Evolutionary conservation across 495 filamentous ascomycete species (phyloP), one percentile per base, ranked within the genome.

Genomic region (Zalerion maritima): DNA sequence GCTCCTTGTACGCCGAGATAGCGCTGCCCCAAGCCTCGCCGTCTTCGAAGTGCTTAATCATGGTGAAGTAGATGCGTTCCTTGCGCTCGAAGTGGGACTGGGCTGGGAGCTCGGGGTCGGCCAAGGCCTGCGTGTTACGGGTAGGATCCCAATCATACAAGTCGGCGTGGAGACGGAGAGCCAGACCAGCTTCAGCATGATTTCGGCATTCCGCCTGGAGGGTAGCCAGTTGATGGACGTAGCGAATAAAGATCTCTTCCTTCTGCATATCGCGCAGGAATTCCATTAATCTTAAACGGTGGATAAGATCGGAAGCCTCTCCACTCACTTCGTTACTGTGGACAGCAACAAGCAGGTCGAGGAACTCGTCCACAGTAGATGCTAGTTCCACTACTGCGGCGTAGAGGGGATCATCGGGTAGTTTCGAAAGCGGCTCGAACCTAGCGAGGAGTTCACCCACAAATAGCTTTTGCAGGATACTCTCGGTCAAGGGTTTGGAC

Each of bases 181-280:
- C 86, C 18, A 96, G 67, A 11, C 85, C 89, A 6, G 89, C 89
- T 58, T 94, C 89, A 9, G 85, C 82, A 38, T 75, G 71, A 46
- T 96, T 86, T 32, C 76, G 60, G 2, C 75, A 68, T 17, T 74
- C 64, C 3, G 68, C 64, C 52, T 96, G 89, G 3, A 84, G 58
- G 28, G 75, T 62, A 8, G 84, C 81, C 2, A 99, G 64, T 48
- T 94, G 84, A 45, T 99, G 91, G 14, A 96, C 86, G 46, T 96
- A 96, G 34, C 84, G 78, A 40, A 94, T 80, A 49, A 86, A 99
- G 37, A 94, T 94, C 46, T 94, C 85, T 49, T 92, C 85, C 45
- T 91, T 91, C 39, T 87, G 80, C 82, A 94, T 89, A 47, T 94
- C 87, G 47, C 82, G 76, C 50, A 94, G 69, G 57, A 94, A 96